Evolutionary conservation across 331 rosid species (phyloP).

Genomic region (Malus hybrid): DNA sequence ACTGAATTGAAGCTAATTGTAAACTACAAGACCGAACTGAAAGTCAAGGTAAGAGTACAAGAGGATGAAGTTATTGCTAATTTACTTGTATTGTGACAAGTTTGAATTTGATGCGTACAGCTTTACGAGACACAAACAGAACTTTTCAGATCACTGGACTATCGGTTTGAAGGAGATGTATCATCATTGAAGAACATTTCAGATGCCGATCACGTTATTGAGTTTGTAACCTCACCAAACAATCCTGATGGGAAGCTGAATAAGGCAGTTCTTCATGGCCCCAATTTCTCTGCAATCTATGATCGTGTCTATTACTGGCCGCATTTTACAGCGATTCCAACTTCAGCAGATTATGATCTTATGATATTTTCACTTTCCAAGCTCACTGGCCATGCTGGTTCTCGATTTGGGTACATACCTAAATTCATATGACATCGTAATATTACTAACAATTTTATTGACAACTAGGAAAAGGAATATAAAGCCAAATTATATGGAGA

Average conservation of each 20-base stretch:
- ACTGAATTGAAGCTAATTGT: no score
- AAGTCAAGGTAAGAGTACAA: no score
- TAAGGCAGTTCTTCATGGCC: constrained; percentile 15
- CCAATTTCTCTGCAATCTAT: constrained; percentile 24
- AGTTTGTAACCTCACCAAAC: constrained; percentile 57
- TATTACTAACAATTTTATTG: no score
- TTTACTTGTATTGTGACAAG: background rate
- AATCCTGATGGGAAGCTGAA: constrained; percentile 53
- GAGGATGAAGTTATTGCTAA: no score
- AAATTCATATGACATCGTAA: no score
- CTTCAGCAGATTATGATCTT: constrained; percentile 43
- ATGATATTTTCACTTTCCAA: constrained; percentile 46
- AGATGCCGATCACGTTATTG: constrained; percentile 18
- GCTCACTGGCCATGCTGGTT: constrained; percentile 54
- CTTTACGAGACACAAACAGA: constrained; percentile 30
- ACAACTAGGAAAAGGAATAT: no score
- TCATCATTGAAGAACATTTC: constrained; percentile 22
- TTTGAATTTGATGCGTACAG: constrained; percentile 5
- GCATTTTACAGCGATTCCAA: constrained; percentile 45
- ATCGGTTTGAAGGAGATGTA: constrained; percentile 33
- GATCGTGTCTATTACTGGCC: constrained; percentile 62
- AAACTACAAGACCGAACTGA: no score
- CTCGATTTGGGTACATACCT: constrained; percentile 34
- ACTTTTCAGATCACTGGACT: constrained; percentile 22
- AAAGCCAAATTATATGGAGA: no score